A percentile compares a stretch with the other conserved stretches of the same genome.
Conservation (phyloP, 768 basidiomycete genomes). For the Pleurotus tuoliensis region DNA sequence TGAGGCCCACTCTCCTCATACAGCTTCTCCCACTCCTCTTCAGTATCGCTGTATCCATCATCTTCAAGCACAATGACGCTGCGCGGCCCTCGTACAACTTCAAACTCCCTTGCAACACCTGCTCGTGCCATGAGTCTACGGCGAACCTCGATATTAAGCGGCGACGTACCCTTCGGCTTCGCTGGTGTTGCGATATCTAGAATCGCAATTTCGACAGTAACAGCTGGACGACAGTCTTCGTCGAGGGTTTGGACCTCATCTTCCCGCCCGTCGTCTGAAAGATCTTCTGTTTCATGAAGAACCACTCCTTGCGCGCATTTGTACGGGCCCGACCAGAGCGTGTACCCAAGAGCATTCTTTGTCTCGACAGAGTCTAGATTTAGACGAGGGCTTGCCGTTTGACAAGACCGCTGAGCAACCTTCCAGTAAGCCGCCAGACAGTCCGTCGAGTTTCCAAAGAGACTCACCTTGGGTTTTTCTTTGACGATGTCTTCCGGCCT, state of each 20-base stretch:
- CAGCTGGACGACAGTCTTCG: slow-evolving; percentile 10
- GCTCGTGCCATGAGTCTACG: background rate
- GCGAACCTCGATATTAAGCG: background rate
- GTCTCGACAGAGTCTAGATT: no score
- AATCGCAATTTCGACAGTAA: slow-evolving; percentile 18
- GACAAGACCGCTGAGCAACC: background rate
- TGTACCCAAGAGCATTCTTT: no score
- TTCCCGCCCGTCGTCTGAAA: no score
- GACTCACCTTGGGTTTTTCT: background rate
- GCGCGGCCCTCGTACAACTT: slow-evolving; percentile 16
- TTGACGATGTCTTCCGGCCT: no score
- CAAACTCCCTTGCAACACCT: slow-evolving; percentile 25
- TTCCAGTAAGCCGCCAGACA: background rate
- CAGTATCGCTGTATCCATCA: slow-evolving; percentile 11
- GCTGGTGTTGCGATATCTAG: slow-evolving; percentile 29
- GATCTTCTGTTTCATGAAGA: no score
- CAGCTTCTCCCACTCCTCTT: slow-evolving; percentile 24
- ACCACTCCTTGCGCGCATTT: no score
- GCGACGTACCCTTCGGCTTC: slow-evolving; percentile 23
- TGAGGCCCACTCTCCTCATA: slow-evolving; percentile 13
- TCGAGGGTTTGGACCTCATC: background rate
- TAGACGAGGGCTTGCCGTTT: background rate
- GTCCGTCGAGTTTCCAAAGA: background rate
- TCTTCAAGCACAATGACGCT: slow-evolving; percentile 19
- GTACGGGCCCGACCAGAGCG: no score